Conservation (phyloP, 768 basidiomycete genomes). For the Trametes elegans region DNA sequence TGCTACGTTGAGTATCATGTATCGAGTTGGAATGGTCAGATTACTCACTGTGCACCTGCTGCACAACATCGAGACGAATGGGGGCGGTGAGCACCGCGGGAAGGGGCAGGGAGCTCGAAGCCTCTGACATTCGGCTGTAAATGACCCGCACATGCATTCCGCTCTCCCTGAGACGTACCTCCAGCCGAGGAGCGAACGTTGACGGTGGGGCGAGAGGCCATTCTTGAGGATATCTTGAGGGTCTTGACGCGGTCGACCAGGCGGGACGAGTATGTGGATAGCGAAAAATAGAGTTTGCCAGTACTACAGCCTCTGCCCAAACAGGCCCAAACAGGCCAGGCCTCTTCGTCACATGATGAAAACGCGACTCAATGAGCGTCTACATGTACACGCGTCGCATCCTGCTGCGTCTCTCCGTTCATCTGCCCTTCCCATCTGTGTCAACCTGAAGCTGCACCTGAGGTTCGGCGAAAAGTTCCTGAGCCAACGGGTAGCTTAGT, state of each 20-base stretch:
- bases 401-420: background rate
- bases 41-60: conserved; percentile 97
- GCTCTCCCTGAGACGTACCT: conserved; percentile 42
- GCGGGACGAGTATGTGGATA: conserved; percentile 20
- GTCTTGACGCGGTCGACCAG: conserved; percentile 40
- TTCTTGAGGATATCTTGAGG: conserved; percentile 43
- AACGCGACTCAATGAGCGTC: background rate
- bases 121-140: conserved; percentile 46
- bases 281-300: conserved; percentile 26
- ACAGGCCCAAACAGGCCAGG: conserved; percentile 8
- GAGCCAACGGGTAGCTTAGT: too few species aligned
- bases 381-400: background rate
- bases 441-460: background rate
- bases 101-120: conserved; percentile 85
- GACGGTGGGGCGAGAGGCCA: conserved; percentile 94
- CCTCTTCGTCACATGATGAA: background rate
- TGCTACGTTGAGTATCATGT: background rate
- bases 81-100: conserved; percentile 97
- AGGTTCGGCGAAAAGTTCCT: too few species aligned
- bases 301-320: conserved; percentile 22
- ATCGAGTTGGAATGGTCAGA: background rate
- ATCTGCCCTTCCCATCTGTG: background rate
- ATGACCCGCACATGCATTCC: background rate
- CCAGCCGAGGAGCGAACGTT: conserved; percentile 75
- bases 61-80: conserved; percentile 97